Conservation (phyloP, 2,329 filamentous ascomycete species). For the Claviceps lovelessii region DNA sequence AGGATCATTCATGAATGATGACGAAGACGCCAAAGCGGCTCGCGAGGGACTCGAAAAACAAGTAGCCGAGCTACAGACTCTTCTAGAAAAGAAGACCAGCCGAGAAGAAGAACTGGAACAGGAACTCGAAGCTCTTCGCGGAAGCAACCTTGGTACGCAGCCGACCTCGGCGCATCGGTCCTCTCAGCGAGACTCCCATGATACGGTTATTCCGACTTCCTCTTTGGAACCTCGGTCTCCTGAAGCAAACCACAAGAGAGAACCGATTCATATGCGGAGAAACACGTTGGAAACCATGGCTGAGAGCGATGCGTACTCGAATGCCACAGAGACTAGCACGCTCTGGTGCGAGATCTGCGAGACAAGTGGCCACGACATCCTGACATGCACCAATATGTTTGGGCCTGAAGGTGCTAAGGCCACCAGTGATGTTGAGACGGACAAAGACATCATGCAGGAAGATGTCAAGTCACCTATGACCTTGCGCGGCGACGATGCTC, state of each 20-base stretch:
- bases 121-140: constrained; percentile 56
- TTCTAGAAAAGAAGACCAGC: constrained; percentile 56
- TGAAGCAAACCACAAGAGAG: constrained; percentile 33
- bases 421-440: constrained; percentile 16
- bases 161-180: constrained; percentile 31
- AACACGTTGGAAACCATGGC: constrained; percentile 52
- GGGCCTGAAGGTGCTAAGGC: constrained; percentile 29
- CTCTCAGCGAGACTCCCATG: constrained; percentile 51
- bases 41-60: constrained; percentile 63
- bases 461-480: constrained; percentile 26
- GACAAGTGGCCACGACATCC: constrained; percentile 77
- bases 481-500: constrained; percentile 26
- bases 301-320: constrained; percentile 56
- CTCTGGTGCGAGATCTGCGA: constrained; percentile 96
- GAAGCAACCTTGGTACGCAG: constrained; percentile 18
- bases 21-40: constrained; percentile 16
- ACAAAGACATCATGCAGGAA: constrained; percentile 22
- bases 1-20: constrained; percentile 21
- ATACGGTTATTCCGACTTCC: constrained; percentile 46
- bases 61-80: constrained; percentile 59
- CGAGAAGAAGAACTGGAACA: constrained; percentile 78
- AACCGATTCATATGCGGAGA: constrained; percentile 10
- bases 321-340: constrained; percentile 55
- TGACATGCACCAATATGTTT: constrained; percentile 89
- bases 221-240: constrained; percentile 32